A percentile compares a stretch with the other conserved stretches of the same genome.
phyloP scores from a whole-genome alignment of 2,329 filamentous ascomycete species.

The Xenoacremonium recifei region DNA sequence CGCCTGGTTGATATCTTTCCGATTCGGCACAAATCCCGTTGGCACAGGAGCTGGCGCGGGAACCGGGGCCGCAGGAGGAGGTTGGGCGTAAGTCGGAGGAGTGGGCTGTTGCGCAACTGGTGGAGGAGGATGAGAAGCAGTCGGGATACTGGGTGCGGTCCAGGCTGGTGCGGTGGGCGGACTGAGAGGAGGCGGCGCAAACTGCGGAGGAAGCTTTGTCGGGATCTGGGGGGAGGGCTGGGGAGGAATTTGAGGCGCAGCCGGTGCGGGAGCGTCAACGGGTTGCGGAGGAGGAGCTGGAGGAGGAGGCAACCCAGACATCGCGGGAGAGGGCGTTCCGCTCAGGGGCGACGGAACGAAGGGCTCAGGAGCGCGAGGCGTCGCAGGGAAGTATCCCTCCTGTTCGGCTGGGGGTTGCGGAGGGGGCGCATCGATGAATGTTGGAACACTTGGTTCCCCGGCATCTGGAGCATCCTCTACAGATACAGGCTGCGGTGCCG shows the following conservation, averaged over 20 bases:
- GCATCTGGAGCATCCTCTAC: slow-evolving; percentile 55
- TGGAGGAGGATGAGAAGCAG: slow-evolving; percentile 21
- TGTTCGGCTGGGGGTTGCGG: slow-evolving; percentile 23
- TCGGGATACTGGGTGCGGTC: slow-evolving; percentile 20
- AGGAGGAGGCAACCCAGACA: slow-evolving; percentile 18
- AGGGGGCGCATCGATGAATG: slow-evolving; percentile 22
- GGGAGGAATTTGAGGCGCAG: slow-evolving; percentile 22
- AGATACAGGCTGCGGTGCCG: slow-evolving; percentile 39
- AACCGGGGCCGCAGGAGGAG: slow-evolving; percentile 10
- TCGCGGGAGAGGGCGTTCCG: slow-evolving; percentile 23
- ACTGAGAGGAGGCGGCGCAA: slow-evolving; percentile 19
- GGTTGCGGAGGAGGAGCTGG: slow-evolving; percentile 11
- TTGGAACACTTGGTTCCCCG: slow-evolving; percentile 31
- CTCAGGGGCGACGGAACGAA: slow-evolving; percentile 36
- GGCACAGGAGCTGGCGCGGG: slow-evolving; percentile 9
- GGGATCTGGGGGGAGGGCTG: slow-evolving; percentile 29
- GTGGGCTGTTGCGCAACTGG: slow-evolving; percentile 13
- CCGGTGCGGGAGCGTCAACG: slow-evolving; percentile 7
- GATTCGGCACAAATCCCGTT: slow-evolving; percentile 18
- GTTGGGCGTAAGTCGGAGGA: slow-evolving; percentile 9
- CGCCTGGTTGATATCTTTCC: slow-evolving; percentile 69
- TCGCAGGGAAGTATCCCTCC: slow-evolving; percentile 33
- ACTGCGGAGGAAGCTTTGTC: slow-evolving; percentile 21
- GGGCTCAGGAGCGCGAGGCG: slow-evolving; percentile 18
- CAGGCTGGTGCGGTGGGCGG: slow-evolving; percentile 16